Evolutionary conservation across 2,329 filamentous ascomycete species (phyloP).

Genomic region (Cladorrhinum sp.): DNA sequence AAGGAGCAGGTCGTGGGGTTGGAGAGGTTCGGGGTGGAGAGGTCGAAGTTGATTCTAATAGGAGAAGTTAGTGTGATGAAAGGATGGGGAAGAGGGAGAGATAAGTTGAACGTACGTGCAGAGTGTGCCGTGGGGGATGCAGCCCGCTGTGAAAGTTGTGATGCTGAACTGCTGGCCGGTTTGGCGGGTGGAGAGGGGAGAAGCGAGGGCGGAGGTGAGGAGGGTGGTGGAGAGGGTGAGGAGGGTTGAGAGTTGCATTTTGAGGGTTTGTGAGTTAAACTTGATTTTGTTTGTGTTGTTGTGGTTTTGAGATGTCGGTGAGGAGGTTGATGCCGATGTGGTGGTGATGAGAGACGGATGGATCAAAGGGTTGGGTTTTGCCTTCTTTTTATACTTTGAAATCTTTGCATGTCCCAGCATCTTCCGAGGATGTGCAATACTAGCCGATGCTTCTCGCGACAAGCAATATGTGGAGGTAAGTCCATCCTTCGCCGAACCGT

Average conservation of each 20-base stretch:
- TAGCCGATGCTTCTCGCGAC: no score
- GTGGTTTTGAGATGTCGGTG: background rate
- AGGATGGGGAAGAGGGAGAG: constrained; percentile 12
- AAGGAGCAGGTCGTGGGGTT: constrained; percentile 19
- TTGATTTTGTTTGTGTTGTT: background rate
- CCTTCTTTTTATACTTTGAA: background rate
- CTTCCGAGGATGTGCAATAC: background rate
- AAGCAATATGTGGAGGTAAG: no score
- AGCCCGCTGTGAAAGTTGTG: constrained; percentile 30
- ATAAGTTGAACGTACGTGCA: constrained; percentile 30
- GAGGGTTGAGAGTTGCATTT: constrained; percentile 31
- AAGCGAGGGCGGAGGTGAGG: constrained; percentile 26
- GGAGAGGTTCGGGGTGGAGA: constrained; percentile 19
- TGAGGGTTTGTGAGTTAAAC: constrained; percentile 27
- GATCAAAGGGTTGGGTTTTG: background rate
- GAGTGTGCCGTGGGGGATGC: constrained; percentile 30
- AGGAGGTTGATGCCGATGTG: background rate
- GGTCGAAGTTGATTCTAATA: constrained; percentile 19
- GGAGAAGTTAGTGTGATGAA: background rate
- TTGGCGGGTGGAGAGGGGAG: constrained; percentile 19
- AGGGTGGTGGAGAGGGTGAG: constrained; percentile 21
- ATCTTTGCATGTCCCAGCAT: background rate
- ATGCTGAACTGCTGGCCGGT: constrained; percentile 26
- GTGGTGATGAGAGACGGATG: background rate
- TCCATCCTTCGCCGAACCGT: background rate